Evolutionary conservation across 2,329 filamentous ascomycete species (phyloP).

Genomic region (Dothidotthia symphoricarpi): DNA sequence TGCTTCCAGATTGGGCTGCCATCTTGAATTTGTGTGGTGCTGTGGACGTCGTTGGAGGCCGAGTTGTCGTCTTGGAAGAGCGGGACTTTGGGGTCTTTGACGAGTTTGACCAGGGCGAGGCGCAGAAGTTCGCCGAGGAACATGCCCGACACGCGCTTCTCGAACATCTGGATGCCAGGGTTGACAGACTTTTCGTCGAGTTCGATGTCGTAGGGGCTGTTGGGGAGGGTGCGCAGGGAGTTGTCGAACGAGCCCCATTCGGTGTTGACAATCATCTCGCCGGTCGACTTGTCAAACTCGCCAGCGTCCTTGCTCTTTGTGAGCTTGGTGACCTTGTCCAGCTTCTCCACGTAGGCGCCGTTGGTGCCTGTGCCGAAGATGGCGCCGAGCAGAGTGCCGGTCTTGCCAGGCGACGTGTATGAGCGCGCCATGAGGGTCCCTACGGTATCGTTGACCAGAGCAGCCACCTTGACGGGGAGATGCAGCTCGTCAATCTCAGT

Average conservation of each 20-base stretch:
- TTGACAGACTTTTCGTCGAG: conserved; percentile 82
- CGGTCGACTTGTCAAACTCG: conserved; percentile 75
- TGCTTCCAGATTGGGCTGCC: conserved; percentile 67
- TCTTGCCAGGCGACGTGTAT: conserved; percentile 87
- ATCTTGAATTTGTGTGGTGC: conserved; percentile 60
- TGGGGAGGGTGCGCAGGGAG: conserved; percentile 80
- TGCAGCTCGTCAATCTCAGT: conserved; percentile 80
- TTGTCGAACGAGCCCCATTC: conserved; percentile 99
- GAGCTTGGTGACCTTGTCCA: conserved; percentile 79
- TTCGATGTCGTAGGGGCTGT: conserved; percentile 75
- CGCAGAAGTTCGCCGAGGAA: conserved; percentile 94
- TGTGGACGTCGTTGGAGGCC: conserved; percentile 63
- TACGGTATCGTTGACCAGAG: conserved; percentile 95
- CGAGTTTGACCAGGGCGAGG: conserved; percentile 68
- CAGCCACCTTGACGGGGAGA: conserved; percentile 90
- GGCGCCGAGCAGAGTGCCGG: conserved; percentile 82
- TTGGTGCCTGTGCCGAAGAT: conserved; percentile 99
- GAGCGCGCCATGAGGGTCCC: conserved; percentile 97
- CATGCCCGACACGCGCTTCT: conserved; percentile 98
- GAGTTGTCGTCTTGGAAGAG: conserved; percentile 78
- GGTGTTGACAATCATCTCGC: conserved; percentile 96
- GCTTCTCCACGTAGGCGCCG: conserved; percentile 93
- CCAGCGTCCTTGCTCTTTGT: conserved; percentile 43
- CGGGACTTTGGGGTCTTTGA: conserved; percentile 63
- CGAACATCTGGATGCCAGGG: conserved; percentile 96